Percentiles rank a stretch among this genome's conserved stretches.
Evolutionary conservation across 805 yeast species (phyloP).

Genomic region (Candida gorgasii): DNA sequence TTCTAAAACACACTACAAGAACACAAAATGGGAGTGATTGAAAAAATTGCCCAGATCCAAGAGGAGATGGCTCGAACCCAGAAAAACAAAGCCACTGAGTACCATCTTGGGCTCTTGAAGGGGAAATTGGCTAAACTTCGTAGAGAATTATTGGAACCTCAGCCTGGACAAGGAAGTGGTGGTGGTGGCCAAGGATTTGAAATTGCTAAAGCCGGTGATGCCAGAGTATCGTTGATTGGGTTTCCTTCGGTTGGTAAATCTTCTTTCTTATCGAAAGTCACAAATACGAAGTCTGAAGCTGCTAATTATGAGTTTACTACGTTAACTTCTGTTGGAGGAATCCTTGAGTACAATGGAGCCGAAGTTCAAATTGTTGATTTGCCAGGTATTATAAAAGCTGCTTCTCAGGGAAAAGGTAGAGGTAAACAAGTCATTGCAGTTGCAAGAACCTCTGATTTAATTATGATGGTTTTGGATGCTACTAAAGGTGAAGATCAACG

Average conservation of each 20-base stretch:
- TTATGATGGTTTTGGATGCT: constrained; percentile 92
- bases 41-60: constrained; percentile 85
- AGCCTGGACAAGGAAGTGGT: constrained; percentile 68
- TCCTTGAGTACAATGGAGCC: constrained; percentile 91
- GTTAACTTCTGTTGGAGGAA: constrained; percentile 94
- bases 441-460: constrained; percentile 90
- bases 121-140: constrained; percentile 93
- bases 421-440: constrained; percentile 97
- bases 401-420: constrained; percentile 95
- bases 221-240: constrained; percentile 92
- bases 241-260: constrained; percentile 98
- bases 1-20: no score
- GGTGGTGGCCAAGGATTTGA: constrained; percentile 90
- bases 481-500: constrained; percentile 92
- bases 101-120: constrained; percentile 89
- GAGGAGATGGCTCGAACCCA: constrained; percentile 94
- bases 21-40: constrained; percentile 40
- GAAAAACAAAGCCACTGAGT: constrained; percentile 96
- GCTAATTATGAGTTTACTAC: constrained; percentile 97
- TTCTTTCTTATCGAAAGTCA: constrained; percentile 81
- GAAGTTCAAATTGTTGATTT: constrained; percentile 96
- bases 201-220: constrained; percentile 94
- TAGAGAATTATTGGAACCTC: constrained; percentile 88
- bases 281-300: constrained; percentile 91
- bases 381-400: constrained; percentile 97